phyloP scores from a whole-genome alignment of 176 grass and related monocot genomes.

The Raddia distichophylla region DNA sequence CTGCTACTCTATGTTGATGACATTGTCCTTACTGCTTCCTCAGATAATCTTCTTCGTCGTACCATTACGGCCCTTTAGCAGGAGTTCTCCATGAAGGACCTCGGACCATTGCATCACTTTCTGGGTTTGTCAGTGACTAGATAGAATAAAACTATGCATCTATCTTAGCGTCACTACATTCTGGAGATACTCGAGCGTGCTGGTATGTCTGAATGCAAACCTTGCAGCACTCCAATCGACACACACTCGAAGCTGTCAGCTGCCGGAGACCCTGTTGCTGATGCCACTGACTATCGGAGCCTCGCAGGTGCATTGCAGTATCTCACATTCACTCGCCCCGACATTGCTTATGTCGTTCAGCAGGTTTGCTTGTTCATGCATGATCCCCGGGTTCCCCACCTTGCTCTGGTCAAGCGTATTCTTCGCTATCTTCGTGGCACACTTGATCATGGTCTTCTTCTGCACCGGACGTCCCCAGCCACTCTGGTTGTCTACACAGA shows the following conservation, averaged over 20 bases:
- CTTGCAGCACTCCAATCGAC: not conserved
- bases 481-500: not conserved
- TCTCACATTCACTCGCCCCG: not conserved
- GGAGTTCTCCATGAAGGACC: conserved; percentile 17
- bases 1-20: conserved; percentile 4
- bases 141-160: not conserved
- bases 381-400: not conserved
- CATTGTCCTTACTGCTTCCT: not conserved
- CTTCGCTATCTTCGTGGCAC: not conserved
- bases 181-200: not conserved
- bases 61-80: not conserved
- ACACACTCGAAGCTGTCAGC: not conserved
- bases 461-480: not conserved
- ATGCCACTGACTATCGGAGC: not conserved
- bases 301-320: not conserved
- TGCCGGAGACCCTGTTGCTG: accelerated
- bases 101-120: not conserved
- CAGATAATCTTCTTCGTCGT: not conserved
- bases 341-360: not conserved
- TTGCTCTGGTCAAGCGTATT: not conserved
- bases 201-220: not conserved
- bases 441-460: not conserved
- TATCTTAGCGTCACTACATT: not conserved
- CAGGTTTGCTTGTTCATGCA: not conserved
- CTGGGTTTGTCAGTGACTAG: not conserved